Evolutionary conservation across 1,284 basidiomycete genomes (phyloP).

Genomic region (Marasmius sp.): DNA sequence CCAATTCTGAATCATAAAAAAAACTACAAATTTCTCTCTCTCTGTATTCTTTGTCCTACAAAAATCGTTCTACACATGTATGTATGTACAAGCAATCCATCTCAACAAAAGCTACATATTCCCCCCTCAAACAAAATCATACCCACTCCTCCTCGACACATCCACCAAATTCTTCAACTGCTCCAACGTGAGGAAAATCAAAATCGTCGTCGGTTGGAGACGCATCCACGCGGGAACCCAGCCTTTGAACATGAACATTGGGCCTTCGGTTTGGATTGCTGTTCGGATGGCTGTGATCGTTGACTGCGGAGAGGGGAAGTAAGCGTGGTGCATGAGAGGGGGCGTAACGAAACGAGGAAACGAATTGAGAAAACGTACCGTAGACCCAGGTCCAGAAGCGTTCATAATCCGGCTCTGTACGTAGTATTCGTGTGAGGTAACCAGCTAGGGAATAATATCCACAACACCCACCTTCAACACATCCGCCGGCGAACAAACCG

Average conservation of each 20-base stretch:
- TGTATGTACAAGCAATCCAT: neutral
- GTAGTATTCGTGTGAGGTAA: too few species aligned
- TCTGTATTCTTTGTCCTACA: neutral
- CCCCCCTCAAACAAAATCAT: conserved; percentile 4
- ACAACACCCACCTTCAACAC: conserved; percentile 90
- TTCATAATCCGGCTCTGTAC: conserved; percentile 85
- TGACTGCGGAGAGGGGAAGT: conserved; percentile 47
- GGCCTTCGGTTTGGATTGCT: conserved; percentile 77
- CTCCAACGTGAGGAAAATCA: conserved; percentile 84
- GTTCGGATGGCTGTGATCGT: conserved; percentile 70
- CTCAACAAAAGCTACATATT: neutral
- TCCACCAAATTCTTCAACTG: conserved; percentile 71
- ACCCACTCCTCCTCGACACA: conserved; percentile 35
- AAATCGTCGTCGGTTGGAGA: conserved; percentile 81
- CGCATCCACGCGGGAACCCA: conserved; percentile 86
- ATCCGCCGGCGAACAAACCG: conserved; percentile 92
- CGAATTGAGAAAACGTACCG: conserved; percentile 39
- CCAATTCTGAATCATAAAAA: too few species aligned
- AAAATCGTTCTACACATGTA: neutral
- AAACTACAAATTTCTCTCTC: too few species aligned
- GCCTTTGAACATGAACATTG: conserved; percentile 92
- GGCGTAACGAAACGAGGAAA: neutral
- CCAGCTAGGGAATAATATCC: too few species aligned
- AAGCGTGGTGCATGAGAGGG: too few species aligned
- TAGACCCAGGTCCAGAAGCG: conserved; percentile 78